Conservation (phyloP, 495 filamentous ascomycete genomes). For the Lindgomyces ingoldianus region DNA sequence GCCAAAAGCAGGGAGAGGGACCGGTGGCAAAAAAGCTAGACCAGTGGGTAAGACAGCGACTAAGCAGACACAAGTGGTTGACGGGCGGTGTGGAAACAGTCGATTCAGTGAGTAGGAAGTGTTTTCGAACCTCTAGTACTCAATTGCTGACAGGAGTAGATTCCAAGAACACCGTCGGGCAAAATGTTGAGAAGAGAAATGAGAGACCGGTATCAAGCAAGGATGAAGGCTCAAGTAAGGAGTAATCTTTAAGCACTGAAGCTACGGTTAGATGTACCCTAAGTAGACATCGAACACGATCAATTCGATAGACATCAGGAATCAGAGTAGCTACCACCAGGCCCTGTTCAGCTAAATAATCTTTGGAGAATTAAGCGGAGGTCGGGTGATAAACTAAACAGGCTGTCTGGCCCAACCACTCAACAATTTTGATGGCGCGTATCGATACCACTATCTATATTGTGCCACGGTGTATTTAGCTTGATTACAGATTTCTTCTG, state of each 20-base stretch:
- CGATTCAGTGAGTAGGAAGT: conserved; percentile 7
- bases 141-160: conserved; percentile 12
- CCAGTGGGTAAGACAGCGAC: conserved; percentile 18
- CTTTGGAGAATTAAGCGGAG: no score
- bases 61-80: conserved; percentile 28
- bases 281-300: not conserved
- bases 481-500: no score
- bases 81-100: conserved; percentile 25
- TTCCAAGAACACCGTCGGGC: conserved; percentile 30
- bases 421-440: no score
- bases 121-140: not conserved
- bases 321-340: no score
- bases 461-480: no score
- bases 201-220: conserved; percentile 28
- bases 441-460: no score
- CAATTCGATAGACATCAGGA: not conserved
- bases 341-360: no score
- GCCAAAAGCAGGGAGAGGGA: conserved; percentile 9
- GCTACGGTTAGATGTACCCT: no score
- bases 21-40: conserved; percentile 17
- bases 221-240: conserved; percentile 11
- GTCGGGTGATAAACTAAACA: no score
- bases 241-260: conserved; percentile 15
- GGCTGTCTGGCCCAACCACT: no score
- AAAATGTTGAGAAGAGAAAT: conserved; percentile 33